Evolutionary conservation across 2,329 filamentous ascomycete genomes (phyloP).

Genomic region (Xylariaceae sp.): DNA sequence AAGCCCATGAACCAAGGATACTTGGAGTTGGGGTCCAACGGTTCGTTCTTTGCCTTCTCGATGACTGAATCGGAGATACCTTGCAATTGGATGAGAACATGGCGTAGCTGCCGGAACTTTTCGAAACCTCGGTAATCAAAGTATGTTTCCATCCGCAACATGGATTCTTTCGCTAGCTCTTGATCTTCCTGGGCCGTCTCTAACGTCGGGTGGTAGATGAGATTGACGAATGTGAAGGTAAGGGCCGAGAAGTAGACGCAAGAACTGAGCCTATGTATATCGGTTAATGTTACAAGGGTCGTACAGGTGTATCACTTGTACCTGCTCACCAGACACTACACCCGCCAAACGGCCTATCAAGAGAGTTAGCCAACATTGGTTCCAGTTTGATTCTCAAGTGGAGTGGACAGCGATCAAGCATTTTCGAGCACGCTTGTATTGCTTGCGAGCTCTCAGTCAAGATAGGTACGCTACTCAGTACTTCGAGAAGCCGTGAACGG

Average conservation of each 20-base stretch:
- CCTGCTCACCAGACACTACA: conserved; percentile 12
- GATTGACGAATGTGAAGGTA: conserved; percentile 23
- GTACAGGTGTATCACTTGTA: too few relatives aligned
- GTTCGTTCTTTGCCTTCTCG: not conserved
- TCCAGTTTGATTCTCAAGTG: too few relatives aligned
- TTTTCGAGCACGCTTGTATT: too few relatives aligned
- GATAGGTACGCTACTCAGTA: too few relatives aligned
- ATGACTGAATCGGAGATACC: conserved; percentile 8
- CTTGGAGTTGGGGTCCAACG: not conserved
- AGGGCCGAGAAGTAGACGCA: conserved; percentile 26
- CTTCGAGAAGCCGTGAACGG: too few relatives aligned
- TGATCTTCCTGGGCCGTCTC: conserved; percentile 17
- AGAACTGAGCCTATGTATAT: conserved; percentile 18
- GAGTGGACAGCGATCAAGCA: not conserved
- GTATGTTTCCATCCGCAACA: conserved; percentile 15
- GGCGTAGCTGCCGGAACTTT: conserved; percentile 15
- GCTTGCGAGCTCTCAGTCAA: too few relatives aligned
- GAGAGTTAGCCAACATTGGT: not conserved
- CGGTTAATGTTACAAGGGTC: too few relatives aligned
- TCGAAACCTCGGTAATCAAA: conserved; percentile 15
- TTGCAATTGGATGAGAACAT: conserved; percentile 15
- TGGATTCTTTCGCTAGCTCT: conserved; percentile 16
- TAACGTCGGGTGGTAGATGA: conserved; percentile 20
- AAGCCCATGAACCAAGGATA: not conserved
- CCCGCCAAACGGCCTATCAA: conserved; percentile 7